Base-by-base conservation (phyloP, 108 stramenopile species). In the Cylindrotheca closterium region DNA sequence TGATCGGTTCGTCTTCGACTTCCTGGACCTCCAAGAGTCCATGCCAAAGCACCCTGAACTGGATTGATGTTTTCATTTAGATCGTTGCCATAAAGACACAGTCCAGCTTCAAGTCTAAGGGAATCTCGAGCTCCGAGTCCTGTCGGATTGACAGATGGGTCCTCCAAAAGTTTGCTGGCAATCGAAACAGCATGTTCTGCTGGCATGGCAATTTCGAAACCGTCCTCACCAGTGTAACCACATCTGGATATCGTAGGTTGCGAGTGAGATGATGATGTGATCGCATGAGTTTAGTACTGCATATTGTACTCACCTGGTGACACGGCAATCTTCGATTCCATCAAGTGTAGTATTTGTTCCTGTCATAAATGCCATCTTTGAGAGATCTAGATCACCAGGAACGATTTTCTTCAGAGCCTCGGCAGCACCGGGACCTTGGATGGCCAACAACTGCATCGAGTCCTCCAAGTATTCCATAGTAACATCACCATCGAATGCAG, bases 151-250 rank as follows among this genome's bases (percentile, higher is more conserved):
- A 98, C 96, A 21, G 73, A 63, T 4, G 77, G 76, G 53, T 94
- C 82, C 47, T 90, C 81, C 32, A 95, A 60, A 26, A 97, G 67
- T 32, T 79, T 75, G 19, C 81, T 79, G 0, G 92, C 94, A 55
- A 96, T 88, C 24, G 92, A 71, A 0, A 89, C 86, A 37, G 92
- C 95, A 58, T 79, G 24, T 27, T 75, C 81, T 1, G 87, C 76
- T 3, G 94, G 85, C 68, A 99, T 91, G 54, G 92, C 83, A 47
- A 99, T 76, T 86, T 99, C 99, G 68, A 98, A 99, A 19, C 99
- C 99, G 70, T 99, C 99, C 73, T 99, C 99, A 18, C 99, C 99
- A 7, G 99, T 99, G 82, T 99, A 99, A 15, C 99, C 99, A 74
- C 99, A 99, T 70, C 98, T 92, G 67, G 12, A 21, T 30, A n/a